A percentile compares a stretch with the other conserved stretches of the same genome.
phyloP scores from a whole-genome alignment of 2,329 filamentous ascomycete genomes.

The Paecilomyces dactylethromorphus region DNA sequence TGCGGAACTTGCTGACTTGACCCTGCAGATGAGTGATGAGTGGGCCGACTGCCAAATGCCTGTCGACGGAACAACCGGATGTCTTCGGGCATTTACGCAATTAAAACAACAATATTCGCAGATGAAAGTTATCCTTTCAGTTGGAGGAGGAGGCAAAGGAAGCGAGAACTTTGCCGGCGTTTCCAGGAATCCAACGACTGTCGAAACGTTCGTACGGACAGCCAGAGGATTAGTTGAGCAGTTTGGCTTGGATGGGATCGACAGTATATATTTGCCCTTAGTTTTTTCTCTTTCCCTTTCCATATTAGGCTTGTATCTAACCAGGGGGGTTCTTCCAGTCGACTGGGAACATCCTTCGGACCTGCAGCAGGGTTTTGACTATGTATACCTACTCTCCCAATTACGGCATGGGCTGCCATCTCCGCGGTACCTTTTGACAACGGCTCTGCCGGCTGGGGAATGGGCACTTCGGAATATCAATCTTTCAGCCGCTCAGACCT shows the following conservation, averaged over 20 bases:
- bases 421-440: constrained; percentile 63
- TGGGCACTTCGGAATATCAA: constrained; percentile 65
- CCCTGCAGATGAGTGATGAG: constrained; percentile 64
- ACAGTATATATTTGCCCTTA: constrained; percentile 48
- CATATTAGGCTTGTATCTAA: background rate
- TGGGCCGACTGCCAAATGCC: constrained; percentile 67
- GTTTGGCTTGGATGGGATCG: constrained; percentile 67
- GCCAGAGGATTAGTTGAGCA: constrained; percentile 62
- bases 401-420: constrained; percentile 62
- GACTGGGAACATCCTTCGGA: constrained; percentile 73
- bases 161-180: constrained; percentile 62
- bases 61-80: constrained; percentile 65
- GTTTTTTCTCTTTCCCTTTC: background rate
- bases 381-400: constrained; percentile 60
- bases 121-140: constrained; percentile 68
- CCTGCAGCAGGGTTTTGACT: constrained; percentile 60
- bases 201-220: constrained; percentile 65
- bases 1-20: constrained; percentile 11
- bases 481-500: constrained; percentile 53
- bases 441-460: constrained; percentile 63
- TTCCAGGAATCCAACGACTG: constrained; percentile 52
- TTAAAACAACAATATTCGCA: constrained; percentile 65
- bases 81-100: constrained; percentile 65
- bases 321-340: constrained; percentile 43
- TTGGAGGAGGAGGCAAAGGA: constrained; percentile 61